Conservation (phyloP, 2,329 filamentous ascomycete genomes). For the Madurella fahalii region DNA sequence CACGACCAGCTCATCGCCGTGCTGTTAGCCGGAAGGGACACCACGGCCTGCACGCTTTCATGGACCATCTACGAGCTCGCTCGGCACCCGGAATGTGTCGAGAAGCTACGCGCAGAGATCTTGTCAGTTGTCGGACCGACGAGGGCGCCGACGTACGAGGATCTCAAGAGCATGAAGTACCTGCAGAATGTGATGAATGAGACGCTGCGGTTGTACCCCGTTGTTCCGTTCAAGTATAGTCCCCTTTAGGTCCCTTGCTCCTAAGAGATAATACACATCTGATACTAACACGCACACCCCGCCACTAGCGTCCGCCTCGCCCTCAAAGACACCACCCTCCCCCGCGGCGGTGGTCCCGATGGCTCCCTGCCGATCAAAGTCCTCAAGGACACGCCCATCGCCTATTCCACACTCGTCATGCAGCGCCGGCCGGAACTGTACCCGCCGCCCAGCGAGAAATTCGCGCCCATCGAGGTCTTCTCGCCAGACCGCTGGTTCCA, state of each 20-base stretch:
- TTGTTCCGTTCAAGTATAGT: slow-evolving; percentile 69
- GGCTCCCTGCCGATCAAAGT: slow-evolving; percentile 59
- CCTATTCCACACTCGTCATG: slow-evolving; percentile 67
- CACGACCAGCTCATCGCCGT: slow-evolving; percentile 82
- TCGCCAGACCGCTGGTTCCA: slow-evolving; percentile 63
- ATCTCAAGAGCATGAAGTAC: slow-evolving; percentile 87
- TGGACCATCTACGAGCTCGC: slow-evolving; percentile 82
- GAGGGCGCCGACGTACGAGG: slow-evolving; percentile 64
- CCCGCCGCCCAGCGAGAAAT: slow-evolving; percentile 44
- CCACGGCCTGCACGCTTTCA: slow-evolving; percentile 75
- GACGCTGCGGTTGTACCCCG: slow-evolving; percentile 71
- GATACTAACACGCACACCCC: neutral
- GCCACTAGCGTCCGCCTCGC: slow-evolving; percentile 55
- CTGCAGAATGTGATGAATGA: slow-evolving; percentile 71
- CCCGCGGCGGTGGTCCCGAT: slow-evolving; percentile 64
- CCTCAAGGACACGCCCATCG: slow-evolving; percentile 60
- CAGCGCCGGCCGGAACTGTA: slow-evolving; percentile 65
- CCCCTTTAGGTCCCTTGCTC: neutral
- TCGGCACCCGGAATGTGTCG: slow-evolving; percentile 61
- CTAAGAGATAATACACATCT: too few species aligned
- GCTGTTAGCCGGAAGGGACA: slow-evolving; percentile 81
- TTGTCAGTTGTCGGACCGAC: slow-evolving; percentile 59
- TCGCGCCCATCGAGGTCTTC: slow-evolving; percentile 49
- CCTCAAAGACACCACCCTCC: slow-evolving; percentile 69
- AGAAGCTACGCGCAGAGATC: slow-evolving; percentile 71